phyloP scores from a whole-genome alignment of 345 rosid species.

The Hibiscus trionum region DNA sequence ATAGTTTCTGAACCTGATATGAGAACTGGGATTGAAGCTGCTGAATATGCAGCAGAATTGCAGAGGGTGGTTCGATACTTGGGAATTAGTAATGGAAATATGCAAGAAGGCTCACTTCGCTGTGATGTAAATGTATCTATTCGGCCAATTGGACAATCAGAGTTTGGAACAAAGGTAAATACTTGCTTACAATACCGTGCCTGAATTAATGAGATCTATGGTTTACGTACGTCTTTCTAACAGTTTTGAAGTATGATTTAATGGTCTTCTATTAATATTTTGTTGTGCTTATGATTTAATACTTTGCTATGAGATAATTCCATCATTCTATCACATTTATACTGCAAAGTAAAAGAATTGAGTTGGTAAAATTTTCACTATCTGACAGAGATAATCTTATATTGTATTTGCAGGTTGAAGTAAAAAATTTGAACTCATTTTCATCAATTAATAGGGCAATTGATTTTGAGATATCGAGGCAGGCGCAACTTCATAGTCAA shows the following conservation, averaged over 20 bases:
- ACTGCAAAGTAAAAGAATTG: neutral
- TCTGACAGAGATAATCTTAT: slow-evolving; percentile 13
- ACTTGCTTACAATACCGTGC: slow-evolving; percentile 10
- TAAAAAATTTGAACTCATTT: slow-evolving; percentile 88
- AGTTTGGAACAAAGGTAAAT: slow-evolving; percentile 86
- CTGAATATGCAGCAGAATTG: slow-evolving; percentile 75
- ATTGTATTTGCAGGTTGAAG: slow-evolving; percentile 59
- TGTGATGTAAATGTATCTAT: slow-evolving; percentile 95
- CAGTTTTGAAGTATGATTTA: slow-evolving; percentile 19
- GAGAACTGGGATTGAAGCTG: slow-evolving; percentile 83
- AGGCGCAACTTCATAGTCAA: slow-evolving; percentile 54
- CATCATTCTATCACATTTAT: neutral
- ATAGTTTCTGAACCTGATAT: slow-evolving; percentile 97
- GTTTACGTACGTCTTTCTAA: neutral
- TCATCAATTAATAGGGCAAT: slow-evolving; percentile 80
- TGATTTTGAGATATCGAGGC: slow-evolving; percentile 85
- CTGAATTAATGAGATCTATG: neutral
- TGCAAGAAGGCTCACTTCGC: slow-evolving; percentile 95
- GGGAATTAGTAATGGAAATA: slow-evolving; percentile 84
- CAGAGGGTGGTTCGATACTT: slow-evolving; percentile 83
- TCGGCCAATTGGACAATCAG: slow-evolving; percentile 66
- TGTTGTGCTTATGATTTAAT: neutral
- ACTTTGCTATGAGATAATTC: neutral
- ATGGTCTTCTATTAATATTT: neutral
- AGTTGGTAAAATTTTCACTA: neutral